Evolutionary conservation across 2,329 filamentous ascomycete genomes (phyloP).

Genomic region (Seiridium cupressi): DNA sequence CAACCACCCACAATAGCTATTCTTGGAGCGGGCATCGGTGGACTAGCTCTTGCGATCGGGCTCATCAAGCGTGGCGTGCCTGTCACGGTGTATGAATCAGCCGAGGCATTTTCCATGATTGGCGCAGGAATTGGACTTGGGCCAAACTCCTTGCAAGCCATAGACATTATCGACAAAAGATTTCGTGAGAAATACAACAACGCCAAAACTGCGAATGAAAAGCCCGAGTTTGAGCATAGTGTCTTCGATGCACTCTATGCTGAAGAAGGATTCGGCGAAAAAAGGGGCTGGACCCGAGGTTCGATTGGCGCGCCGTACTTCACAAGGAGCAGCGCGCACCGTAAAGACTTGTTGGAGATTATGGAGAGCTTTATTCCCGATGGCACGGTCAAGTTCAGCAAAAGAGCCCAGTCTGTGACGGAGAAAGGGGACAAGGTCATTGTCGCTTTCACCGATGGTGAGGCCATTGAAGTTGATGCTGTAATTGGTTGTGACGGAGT

Average conservation of each 20-base stretch:
- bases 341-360: conserved; percentile 39
- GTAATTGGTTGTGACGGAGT: conserved; percentile 26
- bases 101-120: conserved; percentile 20
- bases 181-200: conserved; percentile 35
- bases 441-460: conserved; percentile 21
- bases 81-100: conserved; percentile 25
- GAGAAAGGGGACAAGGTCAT: conserved; percentile 19
- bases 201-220: conserved; percentile 36
- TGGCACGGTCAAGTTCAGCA: conserved; percentile 22
- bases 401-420: conserved; percentile 20
- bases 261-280: conserved; percentile 36
- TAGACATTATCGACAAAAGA: conserved; percentile 36
- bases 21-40: conserved; percentile 27
- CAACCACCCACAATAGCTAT: conserved; percentile 20
- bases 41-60: conserved; percentile 26
- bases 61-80: conserved; percentile 23
- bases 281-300: conserved; percentile 32
- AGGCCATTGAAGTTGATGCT: conserved; percentile 15
- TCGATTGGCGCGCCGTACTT: conserved; percentile 34
- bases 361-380: conserved; percentile 32
- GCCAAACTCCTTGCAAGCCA: conserved; percentile 38
- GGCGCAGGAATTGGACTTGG: conserved; percentile 34
- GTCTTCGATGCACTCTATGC: conserved; percentile 39
- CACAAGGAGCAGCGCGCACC: conserved; percentile 37
- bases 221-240: conserved; percentile 32